phyloP scores from a whole-genome alignment of 2,329 filamentous ascomycete genomes.

The Neoscytalidium dimidiatum region DNA sequence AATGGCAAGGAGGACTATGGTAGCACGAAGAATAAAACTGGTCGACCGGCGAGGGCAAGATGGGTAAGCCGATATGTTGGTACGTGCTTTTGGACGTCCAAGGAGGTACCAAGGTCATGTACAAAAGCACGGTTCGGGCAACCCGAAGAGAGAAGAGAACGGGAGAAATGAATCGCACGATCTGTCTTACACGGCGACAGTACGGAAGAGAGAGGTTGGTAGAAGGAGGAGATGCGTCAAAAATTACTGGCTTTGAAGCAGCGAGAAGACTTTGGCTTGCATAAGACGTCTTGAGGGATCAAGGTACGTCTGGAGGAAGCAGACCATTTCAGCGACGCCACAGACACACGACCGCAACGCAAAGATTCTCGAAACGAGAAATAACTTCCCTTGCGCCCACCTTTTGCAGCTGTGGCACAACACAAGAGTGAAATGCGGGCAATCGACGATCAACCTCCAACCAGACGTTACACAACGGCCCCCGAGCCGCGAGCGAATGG shows the following conservation, averaged over 20 bases:
- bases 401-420: background rate
- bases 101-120: background rate
- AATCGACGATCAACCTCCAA: constrained; percentile 15
- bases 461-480: background rate
- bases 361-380: constrained; percentile 9
- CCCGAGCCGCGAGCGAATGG: background rate
- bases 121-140: background rate
- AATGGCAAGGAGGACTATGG: background rate
- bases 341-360: background rate
- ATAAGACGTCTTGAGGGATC: background rate
- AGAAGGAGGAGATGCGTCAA: background rate
- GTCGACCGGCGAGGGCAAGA: background rate
- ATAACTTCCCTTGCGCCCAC: background rate
- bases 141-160: background rate
- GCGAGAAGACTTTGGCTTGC: background rate
- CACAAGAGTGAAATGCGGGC: background rate
- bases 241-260: background rate
- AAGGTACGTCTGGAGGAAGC: background rate
- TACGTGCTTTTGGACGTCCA: too few species aligned
- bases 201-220: background rate
- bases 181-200: background rate
- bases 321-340: background rate
- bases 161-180: background rate
- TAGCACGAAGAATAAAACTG: background rate
- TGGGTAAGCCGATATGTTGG: background rate